Conservation (phyloP, 1,284 basidiomycete species). For the Coniferiporia sulphurascens region DNA sequence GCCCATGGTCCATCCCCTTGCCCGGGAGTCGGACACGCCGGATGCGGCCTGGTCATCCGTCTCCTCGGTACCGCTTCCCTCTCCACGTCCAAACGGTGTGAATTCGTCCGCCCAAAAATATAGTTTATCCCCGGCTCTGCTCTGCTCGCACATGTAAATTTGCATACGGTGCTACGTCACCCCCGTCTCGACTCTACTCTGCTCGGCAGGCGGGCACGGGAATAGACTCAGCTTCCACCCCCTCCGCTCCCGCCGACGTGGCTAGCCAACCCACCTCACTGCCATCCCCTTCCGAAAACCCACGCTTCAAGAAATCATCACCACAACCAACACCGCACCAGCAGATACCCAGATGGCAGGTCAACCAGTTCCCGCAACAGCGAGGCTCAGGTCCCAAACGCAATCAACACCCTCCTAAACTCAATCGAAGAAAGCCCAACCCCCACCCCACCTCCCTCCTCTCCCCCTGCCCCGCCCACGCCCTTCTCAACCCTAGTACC, state of each 20-base stretch:
- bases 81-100: too few relatives aligned
- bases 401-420: not conserved
- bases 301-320: constrained; percentile 1
- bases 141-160: not conserved
- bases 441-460: not conserved
- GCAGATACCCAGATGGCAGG: not conserved
- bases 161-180: not conserved
- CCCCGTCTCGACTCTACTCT: not conserved
- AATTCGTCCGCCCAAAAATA: not conserved
- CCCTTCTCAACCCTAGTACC: not conserved
- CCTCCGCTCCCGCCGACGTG: not conserved
- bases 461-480: not conserved
- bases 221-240: not conserved
- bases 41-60: not conserved
- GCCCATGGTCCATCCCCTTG: not conserved
- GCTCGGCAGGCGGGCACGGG: not conserved
- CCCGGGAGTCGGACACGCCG: too few relatives aligned
- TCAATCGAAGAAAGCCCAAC: not conserved
- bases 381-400: not conserved
- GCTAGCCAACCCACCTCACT: constrained; percentile 2
- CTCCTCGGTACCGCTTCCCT: not conserved
- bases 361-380: not conserved
- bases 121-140: not conserved
- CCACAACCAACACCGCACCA: not conserved
- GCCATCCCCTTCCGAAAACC: not conserved